phyloP scores from a whole-genome alignment of 1,139 yeast species.

The Yamadazyma songkhlaensis region DNA sequence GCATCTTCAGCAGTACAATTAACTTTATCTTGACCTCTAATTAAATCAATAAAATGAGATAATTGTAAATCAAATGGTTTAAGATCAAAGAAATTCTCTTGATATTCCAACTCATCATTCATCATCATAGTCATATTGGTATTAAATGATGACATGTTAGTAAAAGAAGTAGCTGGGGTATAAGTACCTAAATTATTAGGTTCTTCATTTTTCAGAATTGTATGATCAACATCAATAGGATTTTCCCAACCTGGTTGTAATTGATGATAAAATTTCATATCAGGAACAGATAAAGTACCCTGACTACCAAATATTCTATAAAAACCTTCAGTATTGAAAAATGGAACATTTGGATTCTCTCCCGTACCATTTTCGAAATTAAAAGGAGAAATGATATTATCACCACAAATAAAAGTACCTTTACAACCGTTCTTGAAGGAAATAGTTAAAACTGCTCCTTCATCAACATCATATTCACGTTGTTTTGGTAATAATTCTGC shows the following conservation, averaged over 20 bases:
- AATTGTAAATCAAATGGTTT: conserved; percentile 35
- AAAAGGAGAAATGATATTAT: conserved; percentile 38
- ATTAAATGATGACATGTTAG: conserved; percentile 2
- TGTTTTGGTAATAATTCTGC: conserved; percentile 36
- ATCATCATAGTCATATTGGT: conserved; percentile 2
- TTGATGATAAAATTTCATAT: conserved; percentile 34
- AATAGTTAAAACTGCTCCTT: conserved; percentile 38
- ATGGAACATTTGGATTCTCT: conserved; percentile 39
- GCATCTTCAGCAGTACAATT: conserved; percentile 44
- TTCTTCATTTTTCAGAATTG: conserved; percentile 9
- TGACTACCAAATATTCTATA: conserved; percentile 36
- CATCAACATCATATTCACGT: conserved; percentile 33
- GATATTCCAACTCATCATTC: conserved; percentile 2
- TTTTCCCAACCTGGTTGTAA: conserved; percentile 26
- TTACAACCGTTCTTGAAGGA: conserved; percentile 31
- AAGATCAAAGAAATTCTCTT: conserved; percentile 7
- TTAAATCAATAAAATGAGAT: conserved; percentile 34
- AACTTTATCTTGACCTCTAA: conserved; percentile 28
- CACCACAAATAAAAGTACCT: conserved; percentile 41
- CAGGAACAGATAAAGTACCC: conserved; percentile 40
- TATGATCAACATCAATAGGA: conserved; percentile 26
- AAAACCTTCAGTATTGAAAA: conserved; percentile 27
- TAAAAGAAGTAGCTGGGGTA: conserved; percentile 6
- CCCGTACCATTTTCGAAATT: conserved; percentile 42
- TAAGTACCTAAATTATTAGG: not conserved